Conservation (phyloP, 441 rosid species). For the Croton laevigatus region DNA sequence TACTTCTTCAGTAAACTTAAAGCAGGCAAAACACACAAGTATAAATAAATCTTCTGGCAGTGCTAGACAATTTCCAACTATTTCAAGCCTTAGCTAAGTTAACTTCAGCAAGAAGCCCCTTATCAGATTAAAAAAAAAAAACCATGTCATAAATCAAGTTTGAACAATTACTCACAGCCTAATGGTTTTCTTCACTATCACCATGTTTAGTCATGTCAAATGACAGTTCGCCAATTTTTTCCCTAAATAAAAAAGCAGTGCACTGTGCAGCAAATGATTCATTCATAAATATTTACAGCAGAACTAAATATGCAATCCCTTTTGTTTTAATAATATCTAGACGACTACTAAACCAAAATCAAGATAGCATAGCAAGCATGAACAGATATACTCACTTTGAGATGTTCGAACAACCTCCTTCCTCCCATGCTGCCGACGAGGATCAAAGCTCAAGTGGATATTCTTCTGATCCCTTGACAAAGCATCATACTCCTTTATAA, state of each 20-base stretch:
- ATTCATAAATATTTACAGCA: neutral
- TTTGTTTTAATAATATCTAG: neutral
- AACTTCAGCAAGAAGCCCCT: neutral
- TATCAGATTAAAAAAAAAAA: neutral
- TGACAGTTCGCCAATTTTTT: too few relatives aligned
- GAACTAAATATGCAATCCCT: too few relatives aligned
- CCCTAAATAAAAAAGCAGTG: neutral
- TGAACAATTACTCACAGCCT: neutral
- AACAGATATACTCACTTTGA: slow-evolving; percentile 40
- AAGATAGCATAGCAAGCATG: neutral
- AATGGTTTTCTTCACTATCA: neutral
- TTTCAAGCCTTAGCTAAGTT: neutral
- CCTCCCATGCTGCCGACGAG: slow-evolving; percentile 25
- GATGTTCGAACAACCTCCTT: slow-evolving; percentile 37
- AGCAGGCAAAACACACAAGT: neutral
- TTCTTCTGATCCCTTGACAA: slow-evolving; percentile 46
- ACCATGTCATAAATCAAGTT: neutral
- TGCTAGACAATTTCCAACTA: neutral
- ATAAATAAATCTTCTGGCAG: neutral
- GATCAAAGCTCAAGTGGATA: slow-evolving; percentile 28
- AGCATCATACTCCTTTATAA: slow-evolving; percentile 49
- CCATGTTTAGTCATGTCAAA: neutral
- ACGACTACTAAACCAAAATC: neutral
- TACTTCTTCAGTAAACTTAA: neutral
- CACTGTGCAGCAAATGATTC: neutral